Evolutionary conservation across 2,329 filamentous ascomycete genomes (phyloP).

Genomic region (Akanthomyces dipterigenus): DNA sequence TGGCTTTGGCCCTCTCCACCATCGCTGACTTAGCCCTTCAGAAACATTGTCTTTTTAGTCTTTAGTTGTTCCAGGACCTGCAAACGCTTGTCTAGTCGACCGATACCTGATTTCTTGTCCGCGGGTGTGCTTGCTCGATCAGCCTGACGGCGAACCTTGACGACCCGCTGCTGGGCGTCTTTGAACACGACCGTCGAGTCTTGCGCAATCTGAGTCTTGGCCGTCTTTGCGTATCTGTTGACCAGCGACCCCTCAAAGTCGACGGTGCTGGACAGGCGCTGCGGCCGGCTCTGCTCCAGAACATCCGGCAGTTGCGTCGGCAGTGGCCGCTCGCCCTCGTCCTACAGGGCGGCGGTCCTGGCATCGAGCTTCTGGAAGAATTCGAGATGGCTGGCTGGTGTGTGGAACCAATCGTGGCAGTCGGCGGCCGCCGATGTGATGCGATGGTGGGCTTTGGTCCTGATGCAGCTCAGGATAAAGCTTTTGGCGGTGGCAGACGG

Average conservation of each 20-base stretch:
- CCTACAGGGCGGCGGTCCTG: constrained; percentile 22
- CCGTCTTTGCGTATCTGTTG: not conserved
- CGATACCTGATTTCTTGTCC: not conserved
- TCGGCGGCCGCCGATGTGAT: constrained; percentile 23
- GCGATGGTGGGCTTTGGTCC: constrained; percentile 20
- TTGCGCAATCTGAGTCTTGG: not conserved
- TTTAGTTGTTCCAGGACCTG: constrained; percentile 23
- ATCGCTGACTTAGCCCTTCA: constrained; percentile 11
- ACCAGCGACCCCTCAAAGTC: not conserved
- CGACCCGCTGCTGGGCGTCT: not conserved
- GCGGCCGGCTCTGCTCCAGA: not conserved
- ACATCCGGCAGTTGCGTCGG: constrained; percentile 27
- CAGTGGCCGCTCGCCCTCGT: constrained; percentile 25
- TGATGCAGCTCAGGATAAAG: constrained; percentile 28
- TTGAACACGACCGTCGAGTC: not conserved
- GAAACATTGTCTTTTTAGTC: constrained; percentile 23
- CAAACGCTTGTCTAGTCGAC: constrained; percentile 15
- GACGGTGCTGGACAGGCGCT: not conserved
- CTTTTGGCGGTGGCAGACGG: constrained; percentile 21
- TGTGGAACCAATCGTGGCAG: constrained; percentile 29
- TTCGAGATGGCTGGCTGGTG: constrained; percentile 22
- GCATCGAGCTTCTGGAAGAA: constrained; percentile 28
- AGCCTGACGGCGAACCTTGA: not conserved
- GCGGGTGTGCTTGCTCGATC: not conserved
- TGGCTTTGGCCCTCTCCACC: not conserved